Percentiles rank a stretch among this genome's conserved stretches.
phyloP scores from a whole-genome alignment of 1,284 basidiomycete genomes.

The Malassezia pachydermatis region DNA sequence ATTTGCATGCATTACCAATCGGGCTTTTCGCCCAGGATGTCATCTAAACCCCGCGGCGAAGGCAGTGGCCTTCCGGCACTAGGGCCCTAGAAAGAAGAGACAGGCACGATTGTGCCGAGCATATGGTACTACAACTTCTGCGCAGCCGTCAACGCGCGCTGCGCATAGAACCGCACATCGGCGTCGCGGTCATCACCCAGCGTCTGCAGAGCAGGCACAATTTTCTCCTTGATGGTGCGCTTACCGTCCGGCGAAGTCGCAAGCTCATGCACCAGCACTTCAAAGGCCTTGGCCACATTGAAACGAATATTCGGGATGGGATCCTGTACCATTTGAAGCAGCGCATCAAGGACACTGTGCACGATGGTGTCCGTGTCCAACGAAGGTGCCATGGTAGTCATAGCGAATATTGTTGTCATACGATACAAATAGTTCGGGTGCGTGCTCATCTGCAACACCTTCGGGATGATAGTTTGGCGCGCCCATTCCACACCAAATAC shows the following conservation, averaged over 20 bases:
- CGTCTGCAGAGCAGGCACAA: constrained; percentile 73
- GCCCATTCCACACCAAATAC: constrained; percentile 99
- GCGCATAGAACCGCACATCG: constrained; percentile 70
- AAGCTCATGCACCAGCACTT: constrained; percentile 64
- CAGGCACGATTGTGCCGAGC: neutral
- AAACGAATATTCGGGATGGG: constrained; percentile 98
- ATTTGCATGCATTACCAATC: no score
- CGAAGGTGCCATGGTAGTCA: constrained; percentile 91
- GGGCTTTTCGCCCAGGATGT: no score
- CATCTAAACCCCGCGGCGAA: no score
- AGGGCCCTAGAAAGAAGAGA: neutral
- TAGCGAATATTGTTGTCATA: constrained; percentile 98
- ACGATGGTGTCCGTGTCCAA: constrained; percentile 74
- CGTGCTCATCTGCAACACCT: constrained; percentile 92
- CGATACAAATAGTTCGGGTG: constrained; percentile 96
- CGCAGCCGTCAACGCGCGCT: constrained; percentile 45
- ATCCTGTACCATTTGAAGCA: constrained; percentile 74
- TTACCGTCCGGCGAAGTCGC: constrained; percentile 61
- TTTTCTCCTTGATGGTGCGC: constrained; percentile 62
- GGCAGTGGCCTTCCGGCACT: no score
- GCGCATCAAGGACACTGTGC: constrained; percentile 72
- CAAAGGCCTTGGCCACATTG: constrained; percentile 80
- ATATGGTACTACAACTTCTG: constrained; percentile 1
- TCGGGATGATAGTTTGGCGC: constrained; percentile 82
- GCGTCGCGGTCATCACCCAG: constrained; percentile 84